phyloP scores from a whole-genome alignment of 257 asterid species.

The Penstemon davidsonii region DNA sequence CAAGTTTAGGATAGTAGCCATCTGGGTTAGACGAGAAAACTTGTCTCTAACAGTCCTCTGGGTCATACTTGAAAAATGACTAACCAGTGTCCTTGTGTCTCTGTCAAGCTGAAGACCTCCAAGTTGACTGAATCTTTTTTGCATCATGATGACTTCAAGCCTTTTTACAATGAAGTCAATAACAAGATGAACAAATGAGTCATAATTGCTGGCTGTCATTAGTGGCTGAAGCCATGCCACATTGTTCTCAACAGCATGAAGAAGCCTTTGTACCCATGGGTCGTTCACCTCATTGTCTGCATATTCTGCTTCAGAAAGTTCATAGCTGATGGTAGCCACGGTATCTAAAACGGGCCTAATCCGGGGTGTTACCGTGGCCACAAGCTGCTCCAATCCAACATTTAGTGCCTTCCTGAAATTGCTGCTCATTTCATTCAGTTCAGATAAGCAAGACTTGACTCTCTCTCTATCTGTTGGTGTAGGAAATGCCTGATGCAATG shows the following conservation, averaged over 20 bases:
- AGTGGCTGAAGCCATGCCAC: conserved; percentile 88
- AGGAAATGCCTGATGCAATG: conserved; percentile 61
- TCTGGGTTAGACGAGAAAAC: conserved; percentile 87
- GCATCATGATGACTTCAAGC: conserved; percentile 97
- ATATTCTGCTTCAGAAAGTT: conserved; percentile 87
- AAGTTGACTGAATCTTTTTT: conserved; percentile 90
- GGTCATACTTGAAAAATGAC: conserved; percentile 87
- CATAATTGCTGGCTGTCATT: conserved; percentile 83
- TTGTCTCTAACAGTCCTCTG: conserved; percentile 96
- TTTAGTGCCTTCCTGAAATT: conserved; percentile 70
- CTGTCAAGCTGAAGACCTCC: conserved; percentile 99
- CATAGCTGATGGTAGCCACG: conserved; percentile 89
- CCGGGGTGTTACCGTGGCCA: conserved; percentile 70
- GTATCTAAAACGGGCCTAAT: conserved; percentile 80
- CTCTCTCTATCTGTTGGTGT: conserved; percentile 82
- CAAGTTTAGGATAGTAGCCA: conserved; percentile 91
- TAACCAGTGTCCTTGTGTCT: conserved; percentile 84
- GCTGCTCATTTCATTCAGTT: conserved; percentile 78
- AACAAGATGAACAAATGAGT: conserved; percentile 66
- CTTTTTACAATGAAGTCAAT: conserved; percentile 85
- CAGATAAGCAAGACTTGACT: conserved; percentile 84
- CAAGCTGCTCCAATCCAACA: conserved; percentile 84
- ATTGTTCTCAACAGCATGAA: conserved; percentile 80
- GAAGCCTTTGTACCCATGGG: conserved; percentile 98
- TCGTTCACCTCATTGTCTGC: conserved; percentile 97